Evolutionary conservation across 1,284 basidiomycete genomes (phyloP).

Genomic region (Ceratobasidium sp.): DNA sequence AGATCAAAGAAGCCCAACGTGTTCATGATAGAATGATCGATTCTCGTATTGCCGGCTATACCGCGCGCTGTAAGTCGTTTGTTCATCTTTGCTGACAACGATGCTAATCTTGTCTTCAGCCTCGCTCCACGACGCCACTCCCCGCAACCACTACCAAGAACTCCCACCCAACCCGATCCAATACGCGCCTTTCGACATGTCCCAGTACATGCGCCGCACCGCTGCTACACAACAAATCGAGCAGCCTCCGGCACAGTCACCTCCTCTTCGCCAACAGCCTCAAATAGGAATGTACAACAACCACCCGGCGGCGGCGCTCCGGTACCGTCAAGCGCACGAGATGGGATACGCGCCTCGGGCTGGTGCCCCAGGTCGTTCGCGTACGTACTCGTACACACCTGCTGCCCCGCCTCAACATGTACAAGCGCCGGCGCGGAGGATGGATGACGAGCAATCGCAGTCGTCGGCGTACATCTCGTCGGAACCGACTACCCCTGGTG

Average conservation of each 20-base stretch:
- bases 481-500: conserved; percentile 37
- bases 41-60: conserved; percentile 37
- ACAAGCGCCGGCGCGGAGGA: neutral
- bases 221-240: conserved; percentile 36
- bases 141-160: conserved; percentile 33
- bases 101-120: conserved; percentile 24
- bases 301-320: conserved; percentile 19
- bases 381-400: conserved; percentile 42
- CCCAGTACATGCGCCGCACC: conserved; percentile 34
- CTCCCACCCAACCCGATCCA: conserved; percentile 31
- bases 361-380: neutral
- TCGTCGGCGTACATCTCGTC: conserved; percentile 36
- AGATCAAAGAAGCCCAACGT: conserved; percentile 38
- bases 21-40: conserved; percentile 43
- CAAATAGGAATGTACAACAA: conserved; percentile 15
- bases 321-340: conserved; percentile 34
- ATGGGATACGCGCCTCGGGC: conserved; percentile 18
- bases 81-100: neutral
- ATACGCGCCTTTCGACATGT: conserved; percentile 36
- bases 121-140: conserved; percentile 30
- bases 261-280: neutral
- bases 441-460: conserved; percentile 13
- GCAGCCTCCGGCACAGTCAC: conserved; percentile 20
- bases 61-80: conserved; percentile 27
- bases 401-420: neutral